Percentiles rank a stretch among this genome's conserved stretches.
These are phyloP conservation scores for Gloeophyllum trabeum DNA, from an alignment of 768 basidiomycete species.

Conservation along the genomic window DNA sequence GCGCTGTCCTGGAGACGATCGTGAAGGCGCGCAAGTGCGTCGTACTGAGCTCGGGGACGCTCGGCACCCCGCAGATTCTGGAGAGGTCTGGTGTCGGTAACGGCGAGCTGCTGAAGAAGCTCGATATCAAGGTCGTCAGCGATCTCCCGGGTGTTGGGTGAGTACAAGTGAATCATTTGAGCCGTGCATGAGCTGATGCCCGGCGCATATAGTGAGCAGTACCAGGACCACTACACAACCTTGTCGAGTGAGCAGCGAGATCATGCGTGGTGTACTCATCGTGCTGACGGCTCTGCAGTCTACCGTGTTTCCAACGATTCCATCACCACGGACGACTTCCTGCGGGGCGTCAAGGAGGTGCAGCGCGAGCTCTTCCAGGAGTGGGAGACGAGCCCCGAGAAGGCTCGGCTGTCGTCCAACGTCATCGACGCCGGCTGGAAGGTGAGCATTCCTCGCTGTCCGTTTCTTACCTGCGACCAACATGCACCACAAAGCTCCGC, in stretches of 20 bases:
- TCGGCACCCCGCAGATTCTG: slow-evolving; percentile 62
- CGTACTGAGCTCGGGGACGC: slow-evolving; percentile 53
- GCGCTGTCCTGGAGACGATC: slow-evolving; percentile 45
- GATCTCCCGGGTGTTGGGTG: slow-evolving; percentile 65
- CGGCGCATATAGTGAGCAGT: slow-evolving; percentile 38
- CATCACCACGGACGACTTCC: slow-evolving; percentile 54
- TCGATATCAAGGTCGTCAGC: slow-evolving; percentile 51
- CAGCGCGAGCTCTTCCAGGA: slow-evolving; percentile 45
- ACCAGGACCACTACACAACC: slow-evolving; percentile 69
- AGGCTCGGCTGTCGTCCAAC: slow-evolving; percentile 58
- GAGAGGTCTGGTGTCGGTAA: slow-evolving; percentile 64
- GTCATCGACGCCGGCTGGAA: slow-evolving; percentile 70
- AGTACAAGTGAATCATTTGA: slow-evolving; percentile 13
- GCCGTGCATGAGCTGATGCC: background rate
- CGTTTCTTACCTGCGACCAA: background rate
- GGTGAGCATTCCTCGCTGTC: slow-evolving; percentile 18
- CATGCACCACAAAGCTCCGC: slow-evolving; percentile 40
- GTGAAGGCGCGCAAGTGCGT: slow-evolving; percentile 55
- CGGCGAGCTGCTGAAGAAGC: slow-evolving; percentile 38
- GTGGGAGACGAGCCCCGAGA: slow-evolving; percentile 59
- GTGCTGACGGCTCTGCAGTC: slow-evolving; percentile 24
- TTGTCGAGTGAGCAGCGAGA: slow-evolving; percentile 33
- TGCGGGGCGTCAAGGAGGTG: slow-evolving; percentile 49
- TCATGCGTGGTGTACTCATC: background rate
- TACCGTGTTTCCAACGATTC: slow-evolving; percentile 60